Conservation (phyloP, 345 rosid species). For the Boechera divaricarpa region DNA sequence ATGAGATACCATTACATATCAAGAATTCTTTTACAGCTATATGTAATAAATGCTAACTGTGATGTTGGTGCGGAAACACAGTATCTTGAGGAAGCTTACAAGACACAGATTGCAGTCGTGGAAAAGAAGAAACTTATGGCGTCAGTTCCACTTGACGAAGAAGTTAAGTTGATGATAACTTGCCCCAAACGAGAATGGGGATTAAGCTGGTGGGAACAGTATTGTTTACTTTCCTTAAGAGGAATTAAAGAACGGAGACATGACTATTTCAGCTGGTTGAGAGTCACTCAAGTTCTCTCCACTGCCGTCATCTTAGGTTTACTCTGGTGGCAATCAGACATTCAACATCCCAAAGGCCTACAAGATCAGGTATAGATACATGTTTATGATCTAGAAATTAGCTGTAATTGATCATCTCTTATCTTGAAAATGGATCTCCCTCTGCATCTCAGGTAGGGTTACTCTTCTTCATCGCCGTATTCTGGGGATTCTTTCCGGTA, state of each 20-base stretch:
- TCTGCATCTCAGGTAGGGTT: conserved; percentile 72
- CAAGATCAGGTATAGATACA: conserved; percentile 78
- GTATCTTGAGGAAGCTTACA: conserved; percentile 89
- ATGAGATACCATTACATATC: conserved; percentile 26
- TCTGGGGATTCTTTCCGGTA: conserved; percentile 98
- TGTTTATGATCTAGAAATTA: neutral
- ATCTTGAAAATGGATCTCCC: conserved; percentile 16
- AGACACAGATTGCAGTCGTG: conserved; percentile 59
- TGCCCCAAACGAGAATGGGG: conserved; percentile 81
- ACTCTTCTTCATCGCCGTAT: conserved; percentile 92
- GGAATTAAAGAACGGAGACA: conserved; percentile 89
- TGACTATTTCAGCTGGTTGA: conserved; percentile 94
- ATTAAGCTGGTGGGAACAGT: conserved; percentile 90
- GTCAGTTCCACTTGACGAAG: conserved; percentile 77
- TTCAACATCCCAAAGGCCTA: conserved; percentile 59
- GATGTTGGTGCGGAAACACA: conserved; percentile 49
- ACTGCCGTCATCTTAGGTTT: conserved; percentile 88
- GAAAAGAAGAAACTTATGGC: conserved; percentile 78
- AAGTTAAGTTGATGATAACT: conserved; percentile 61
- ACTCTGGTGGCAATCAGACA: conserved; percentile 96
- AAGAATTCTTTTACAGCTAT: conserved; percentile 2
- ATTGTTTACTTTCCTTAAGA: conserved; percentile 68
- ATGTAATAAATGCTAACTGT: conserved; percentile 18
- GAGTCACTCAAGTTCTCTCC: conserved; percentile 88
- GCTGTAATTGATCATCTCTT: conserved; percentile 2